Conservation (phyloP, 2,329 filamentous ascomycete species). For the Cordyceps cicadae region DNA sequence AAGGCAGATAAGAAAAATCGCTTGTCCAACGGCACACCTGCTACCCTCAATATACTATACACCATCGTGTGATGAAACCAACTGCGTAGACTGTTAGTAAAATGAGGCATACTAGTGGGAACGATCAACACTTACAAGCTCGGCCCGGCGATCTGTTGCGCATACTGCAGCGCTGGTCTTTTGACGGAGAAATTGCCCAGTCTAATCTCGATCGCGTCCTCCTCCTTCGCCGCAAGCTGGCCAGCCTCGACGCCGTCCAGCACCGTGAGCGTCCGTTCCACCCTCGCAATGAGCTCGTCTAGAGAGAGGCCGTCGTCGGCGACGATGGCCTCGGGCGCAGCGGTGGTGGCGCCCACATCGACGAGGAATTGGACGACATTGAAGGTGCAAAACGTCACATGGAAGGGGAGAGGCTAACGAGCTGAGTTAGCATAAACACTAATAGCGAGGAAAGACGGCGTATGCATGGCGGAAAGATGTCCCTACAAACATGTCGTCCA, state of each 20-base stretch:
- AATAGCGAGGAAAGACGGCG: background rate
- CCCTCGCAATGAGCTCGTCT: background rate
- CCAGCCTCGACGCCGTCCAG: background rate
- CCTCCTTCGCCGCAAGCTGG: background rate
- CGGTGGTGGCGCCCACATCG: background rate
- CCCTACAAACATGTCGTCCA: background rate
- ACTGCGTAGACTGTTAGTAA: background rate
- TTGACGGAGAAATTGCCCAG: no score
- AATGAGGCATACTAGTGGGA: background rate
- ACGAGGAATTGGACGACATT: background rate
- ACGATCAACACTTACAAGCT: no score
- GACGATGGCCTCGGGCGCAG: background rate
- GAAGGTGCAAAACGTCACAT: background rate
- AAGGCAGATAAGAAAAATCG: background rate
- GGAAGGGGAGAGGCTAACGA: background rate
- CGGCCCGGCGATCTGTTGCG: no score
- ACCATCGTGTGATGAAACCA: slow-evolving; percentile 6
- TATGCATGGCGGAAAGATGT: background rate
- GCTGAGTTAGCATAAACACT: background rate
- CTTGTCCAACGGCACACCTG: slow-evolving; percentile 1
- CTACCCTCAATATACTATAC: background rate
- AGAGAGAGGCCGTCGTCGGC: background rate
- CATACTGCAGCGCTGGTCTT: no score
- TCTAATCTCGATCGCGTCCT: background rate
- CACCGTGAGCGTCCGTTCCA: background rate